phyloP scores from a whole-genome alignment of 805 yeast genomes.

The Groenewaldozyma tartarivorans region DNA sequence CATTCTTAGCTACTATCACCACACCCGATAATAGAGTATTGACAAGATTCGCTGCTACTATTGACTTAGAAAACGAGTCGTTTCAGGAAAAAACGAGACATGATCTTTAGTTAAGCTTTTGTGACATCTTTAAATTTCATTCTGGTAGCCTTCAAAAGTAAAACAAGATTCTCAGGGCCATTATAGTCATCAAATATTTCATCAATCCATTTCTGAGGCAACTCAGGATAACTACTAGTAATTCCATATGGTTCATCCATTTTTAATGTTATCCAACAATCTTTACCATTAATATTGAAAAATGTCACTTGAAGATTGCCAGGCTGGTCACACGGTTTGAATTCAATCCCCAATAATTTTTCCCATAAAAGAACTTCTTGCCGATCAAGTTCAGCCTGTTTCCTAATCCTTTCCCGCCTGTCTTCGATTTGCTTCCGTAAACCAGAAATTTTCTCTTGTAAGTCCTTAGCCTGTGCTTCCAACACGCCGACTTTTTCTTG shows the following conservation, averaged over 20 bases:
- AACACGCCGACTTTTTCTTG: not conserved
- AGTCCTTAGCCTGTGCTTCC: not conserved
- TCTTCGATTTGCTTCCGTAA: too few relatives aligned
- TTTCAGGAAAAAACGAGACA: not conserved
- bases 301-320: too few relatives aligned
- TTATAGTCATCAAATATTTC: too few relatives aligned
- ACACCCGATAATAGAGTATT: conserved; percentile 17
- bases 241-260: too few relatives aligned
- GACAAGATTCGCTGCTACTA: conserved; percentile 16
- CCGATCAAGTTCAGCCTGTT: not conserved
- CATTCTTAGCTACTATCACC: conserved; percentile 21
- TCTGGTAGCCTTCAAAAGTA: conserved; percentile 23
- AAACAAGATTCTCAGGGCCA: conserved; percentile 17
- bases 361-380: not conserved
- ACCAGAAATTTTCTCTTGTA: too few relatives aligned
- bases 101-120: too few relatives aligned
- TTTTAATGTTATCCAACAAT: too few relatives aligned
- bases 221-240: too few relatives aligned
- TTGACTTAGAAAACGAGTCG: conserved; percentile 7
- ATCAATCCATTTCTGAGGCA: too few relatives aligned
- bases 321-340: too few relatives aligned
- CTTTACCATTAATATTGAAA: too few relatives aligned
- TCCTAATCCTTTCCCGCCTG: too few relatives aligned
- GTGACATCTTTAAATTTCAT: conserved; percentile 16
- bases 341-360: not conserved